Base-by-base conservation (phyloP, 495 filamentous ascomycete species). In the Haplographium delicatum region DNA sequence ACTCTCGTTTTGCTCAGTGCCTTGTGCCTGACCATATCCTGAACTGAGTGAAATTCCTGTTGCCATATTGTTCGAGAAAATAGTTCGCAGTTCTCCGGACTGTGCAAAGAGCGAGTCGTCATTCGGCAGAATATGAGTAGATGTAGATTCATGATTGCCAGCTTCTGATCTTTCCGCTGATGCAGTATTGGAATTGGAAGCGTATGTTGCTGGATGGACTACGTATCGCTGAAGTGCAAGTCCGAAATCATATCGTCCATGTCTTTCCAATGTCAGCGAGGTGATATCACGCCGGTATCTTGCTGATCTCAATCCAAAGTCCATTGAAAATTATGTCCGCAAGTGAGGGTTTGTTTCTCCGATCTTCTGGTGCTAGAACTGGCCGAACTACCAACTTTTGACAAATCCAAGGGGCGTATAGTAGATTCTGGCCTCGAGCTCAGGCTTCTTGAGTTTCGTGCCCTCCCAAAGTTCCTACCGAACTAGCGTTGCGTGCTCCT, bases 181-280 rank as follows among this genome's bases (percentile, higher is more conserved):
- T 20, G 16, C 16, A 19, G 11, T 7, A 31, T 31, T 19, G 11
- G 15, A 4, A 11, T 23, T 19, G 11, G 38, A 41, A 19, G 38
- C 23, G 20, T 41, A 20, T 10, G 38, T 9, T 19, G 38, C 38
- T 15, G 38, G 38, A 22, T 15, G 38, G 23, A 41, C 38, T 11
- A 41, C 18, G 23, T 20, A 20, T 9, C 16, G 15, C 8, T 20
- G 16, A 19, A 41, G 19, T 10, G 38, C 23, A 19, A 41, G 20
- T 8, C 38, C 38, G 23, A 41, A 41, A 19, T 11, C 38, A 41
- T 41, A 41, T 41, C 19, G 38, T 15, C 38, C 38, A 20, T 41
- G 38, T 11, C 15, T 15, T 11, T 41, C 8, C 15, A 41, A 41
- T 10, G 10, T 19, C 19, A 41, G 15, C 13, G 38, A 41, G 23